Base-by-base conservation (phyloP, 805 yeast genomes). In the Debaryomyces tyrocola region DNA sequence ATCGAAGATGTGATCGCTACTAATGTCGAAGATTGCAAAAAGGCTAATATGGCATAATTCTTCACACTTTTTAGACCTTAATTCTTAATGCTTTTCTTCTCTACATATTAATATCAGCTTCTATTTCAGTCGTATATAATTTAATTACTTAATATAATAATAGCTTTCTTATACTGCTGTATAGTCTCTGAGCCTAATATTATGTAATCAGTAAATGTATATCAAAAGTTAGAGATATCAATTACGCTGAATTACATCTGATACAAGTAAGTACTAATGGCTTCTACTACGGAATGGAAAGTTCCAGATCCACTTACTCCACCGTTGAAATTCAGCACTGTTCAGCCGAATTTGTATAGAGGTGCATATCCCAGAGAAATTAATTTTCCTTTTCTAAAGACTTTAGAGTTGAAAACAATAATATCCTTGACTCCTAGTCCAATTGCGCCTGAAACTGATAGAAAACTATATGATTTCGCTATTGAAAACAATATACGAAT, bases 321-420 rank as follows among this genome's bases (percentile, higher is more conserved):
- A 0, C 98, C 99, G 2, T 71, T 91, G 49, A 75, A 90, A 48
- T 94, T 86, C 64, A 82, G 83, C 41, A 73, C 81, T 12, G 80
- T 91, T 2, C 88, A 85, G 56, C 81, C 86, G 1, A 73, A 78
- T 41, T 68, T 92, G 4, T 87, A 83, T 57, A 69, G 98, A 39
- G 98, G 98, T 0, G 85, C 95, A 1, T 88, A 87, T 56, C 98
- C 98, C 1, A 76, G 94, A 43, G 81, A 82, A 40, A 76, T 84
- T 46, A 91, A 90, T 59, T 74, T 79, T 49, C 74, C 84, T 7
- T 94, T 85, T 58, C 69, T 94, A 8, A 70, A 76, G 51, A 75
- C 89, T 29, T 73, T 91, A 28, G 68, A 78, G 35, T 73, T 94
- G 46, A 82, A 76, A 56, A 85, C 91, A 8, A 83, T 92, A 42